Evolutionary conservation across 148 eudicot species (phyloP), one percentile per base, ranked within the genome.

Genomic region (Vaccinium corymbosum): DNA sequence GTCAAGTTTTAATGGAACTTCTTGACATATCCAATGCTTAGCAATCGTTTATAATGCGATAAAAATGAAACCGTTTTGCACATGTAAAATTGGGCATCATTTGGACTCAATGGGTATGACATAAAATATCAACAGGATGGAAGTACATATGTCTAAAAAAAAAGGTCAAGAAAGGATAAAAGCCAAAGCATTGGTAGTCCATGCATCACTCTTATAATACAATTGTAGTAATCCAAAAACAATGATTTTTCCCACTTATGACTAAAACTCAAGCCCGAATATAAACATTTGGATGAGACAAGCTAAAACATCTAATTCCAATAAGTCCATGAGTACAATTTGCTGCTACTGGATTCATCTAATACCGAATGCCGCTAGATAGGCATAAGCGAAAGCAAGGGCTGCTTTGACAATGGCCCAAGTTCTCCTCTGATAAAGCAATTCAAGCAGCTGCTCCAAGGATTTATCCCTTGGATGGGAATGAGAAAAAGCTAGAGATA

Each of bases 141-240:
- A 35, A 38, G 50, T 35, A 35, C 0, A 35, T 35, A 35, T 35
- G 2, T 35, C 38, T 35, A 35, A 35, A 35, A 35, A 49, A 48
- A 22, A 22, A 27, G 27, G 59, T 68, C 73, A 25, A 68, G 27
- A 68, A 27, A 68, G 35, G 73, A 79, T 38, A 84, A 83, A 27
- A 71, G 78, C 32, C 81, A 25, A 46, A 74, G 72, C 56, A 82
- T 55, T 50, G 70, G 19, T 35, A 20, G 72, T 10, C 77, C 79
- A 20, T 53, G 68, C 35, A 32, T 9, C 51, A 35, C 68, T 10
- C n/a, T n/a, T 7, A 61, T 19, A 7, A 7, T 7, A 20, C 10
- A 61, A n/a, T n/a, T 11, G 12, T 61, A n/a, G 12, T 61, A 20
- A n/a, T 61, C n/a, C 5, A 20, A 61, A 61, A 7, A 20, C 7